phyloP scores from a whole-genome alignment of 257 asterid species.

The Linaria vulgaris region DNA sequence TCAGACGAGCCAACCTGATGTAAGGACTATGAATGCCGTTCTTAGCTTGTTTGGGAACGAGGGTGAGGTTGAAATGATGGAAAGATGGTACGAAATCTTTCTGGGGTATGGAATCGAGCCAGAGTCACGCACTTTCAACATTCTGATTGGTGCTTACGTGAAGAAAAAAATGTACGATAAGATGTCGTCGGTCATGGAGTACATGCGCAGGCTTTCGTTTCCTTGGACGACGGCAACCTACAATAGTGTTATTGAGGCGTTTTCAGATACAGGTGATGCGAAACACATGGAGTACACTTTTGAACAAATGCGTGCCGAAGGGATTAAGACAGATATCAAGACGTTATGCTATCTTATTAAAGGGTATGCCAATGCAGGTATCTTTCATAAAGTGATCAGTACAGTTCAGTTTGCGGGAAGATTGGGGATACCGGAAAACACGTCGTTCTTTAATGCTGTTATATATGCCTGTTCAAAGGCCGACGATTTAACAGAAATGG shows the following conservation, averaged over 20 bases:
- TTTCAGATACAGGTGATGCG: slow-evolving; percentile 80
- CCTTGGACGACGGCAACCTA: slow-evolving; percentile 95
- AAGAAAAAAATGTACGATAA: slow-evolving; percentile 84
- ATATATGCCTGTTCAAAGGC: slow-evolving; percentile 84
- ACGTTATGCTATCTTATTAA: slow-evolving; percentile 81
- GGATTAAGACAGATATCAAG: slow-evolving; percentile 77
- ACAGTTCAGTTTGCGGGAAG: slow-evolving; percentile 74
- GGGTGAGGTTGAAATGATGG: slow-evolving; percentile 88
- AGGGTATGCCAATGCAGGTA: slow-evolving; percentile 86
- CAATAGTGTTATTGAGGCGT: slow-evolving; percentile 89
- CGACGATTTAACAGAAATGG: slow-evolving; percentile 88
- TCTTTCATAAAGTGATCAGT: slow-evolving; percentile 80
- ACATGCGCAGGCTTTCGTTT: slow-evolving; percentile 88
- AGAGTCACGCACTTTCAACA: slow-evolving; percentile 75
- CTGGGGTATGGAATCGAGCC: slow-evolving; percentile 83
- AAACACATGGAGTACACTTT: slow-evolving; percentile 81
- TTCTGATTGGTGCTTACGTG: slow-evolving; percentile 89
- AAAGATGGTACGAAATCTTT: slow-evolving; percentile 88
- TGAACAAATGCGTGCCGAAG: slow-evolving; percentile 83
- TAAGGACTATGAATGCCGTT: slow-evolving; percentile 86
- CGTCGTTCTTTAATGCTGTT: slow-evolving; percentile 77
- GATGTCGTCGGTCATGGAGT: slow-evolving; percentile 96
- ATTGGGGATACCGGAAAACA: slow-evolving; percentile 80
- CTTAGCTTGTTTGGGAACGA: slow-evolving; percentile 76
- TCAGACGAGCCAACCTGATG: slow-evolving; percentile 60